Conservation (phyloP, 2,329 filamentous ascomycete species). For the Didymella pomorum region DNA sequence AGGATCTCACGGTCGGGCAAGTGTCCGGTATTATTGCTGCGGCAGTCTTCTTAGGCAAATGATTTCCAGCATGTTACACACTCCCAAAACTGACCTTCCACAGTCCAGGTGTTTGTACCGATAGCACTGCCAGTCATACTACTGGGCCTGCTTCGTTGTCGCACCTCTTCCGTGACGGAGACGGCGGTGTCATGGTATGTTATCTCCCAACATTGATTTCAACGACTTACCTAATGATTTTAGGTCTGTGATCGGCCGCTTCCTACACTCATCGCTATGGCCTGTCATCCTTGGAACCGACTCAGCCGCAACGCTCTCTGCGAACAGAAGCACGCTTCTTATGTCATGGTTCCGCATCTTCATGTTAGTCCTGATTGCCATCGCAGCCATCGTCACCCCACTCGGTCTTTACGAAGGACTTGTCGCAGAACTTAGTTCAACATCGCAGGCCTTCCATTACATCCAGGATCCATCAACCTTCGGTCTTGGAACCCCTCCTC, state of each 20-base stretch:
- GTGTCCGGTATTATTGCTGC: constrained; percentile 54
- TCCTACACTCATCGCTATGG: constrained; percentile 52
- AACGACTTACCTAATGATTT: background rate
- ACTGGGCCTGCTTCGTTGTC: background rate
- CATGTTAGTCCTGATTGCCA: constrained; percentile 44
- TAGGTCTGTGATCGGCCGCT: constrained; percentile 49
- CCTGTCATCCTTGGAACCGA: constrained; percentile 54
- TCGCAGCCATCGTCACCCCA: constrained; percentile 58
- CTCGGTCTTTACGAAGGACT: constrained; percentile 57
- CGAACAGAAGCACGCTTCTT: constrained; percentile 32
- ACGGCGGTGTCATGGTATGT: background rate
- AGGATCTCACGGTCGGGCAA: constrained; percentile 47
- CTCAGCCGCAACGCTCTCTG: constrained; percentile 44
- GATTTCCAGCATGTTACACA: too few species aligned
- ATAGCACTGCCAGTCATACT: constrained; percentile 4
- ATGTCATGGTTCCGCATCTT: constrained; percentile 23
- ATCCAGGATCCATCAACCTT: constrained; percentile 50
- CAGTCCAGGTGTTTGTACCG: background rate
- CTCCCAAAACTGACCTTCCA: background rate
- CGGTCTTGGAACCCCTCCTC: constrained; percentile 51
- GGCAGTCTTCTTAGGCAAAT: constrained; percentile 44
- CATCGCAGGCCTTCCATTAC: constrained; percentile 49
- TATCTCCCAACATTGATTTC: too few species aligned
- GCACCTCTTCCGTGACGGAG: constrained; percentile 10
- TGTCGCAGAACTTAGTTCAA: constrained; percentile 25